Evolutionary conservation across 768 basidiomycete genomes (phyloP), one percentile per base, ranked within the genome.

Genomic region (Termitomyces eurrhizus): DNA sequence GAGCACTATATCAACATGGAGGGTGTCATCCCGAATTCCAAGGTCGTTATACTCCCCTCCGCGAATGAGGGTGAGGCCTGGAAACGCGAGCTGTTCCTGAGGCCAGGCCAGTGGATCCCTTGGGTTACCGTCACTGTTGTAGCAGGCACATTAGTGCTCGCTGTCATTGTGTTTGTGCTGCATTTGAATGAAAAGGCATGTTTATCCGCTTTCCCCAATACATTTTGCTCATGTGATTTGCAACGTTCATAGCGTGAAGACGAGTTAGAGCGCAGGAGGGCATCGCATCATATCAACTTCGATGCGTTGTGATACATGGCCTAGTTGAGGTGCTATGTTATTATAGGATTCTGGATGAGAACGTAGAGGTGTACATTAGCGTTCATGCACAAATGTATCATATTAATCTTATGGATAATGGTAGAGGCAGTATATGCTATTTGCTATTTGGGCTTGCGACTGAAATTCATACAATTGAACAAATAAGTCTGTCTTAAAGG

Each of bases 241-340:
- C 9, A 44, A 55, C n/a, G 7, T 42, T 32, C 64, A 26, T 70
- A 96, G 94, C 81, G 93, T 62, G 95, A 98, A 70, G 96, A 98
- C 71, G 96, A 99, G 74, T 70, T 90, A 67, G 96, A 99, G 72
- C 74, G 95, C 60, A 82, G 93, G 67, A 82, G 89, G 66, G 85
- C 87, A 35, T 88, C 95, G n/a, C 94, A 97, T 74, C 89, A 93
- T 68, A 96, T 99, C 73, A 99, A 99, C 66, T 98, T 99, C 68
- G 94, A 95, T 72, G 96, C 96, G 13, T 76, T 98, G 67, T 97
- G 79, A 80, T 45, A 35, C 57, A 26, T 26, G 35, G 16, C 7
- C 13, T 14, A 42, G 16, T 61, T 51, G 32, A 51, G 39, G 37
- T 44, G 29, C 33, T 26, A 44, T 26, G 36, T 32, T n/a, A n/a